Percentiles rank a stretch among this genome's conserved stretches.
Evolutionary conservation across 345 rosid genomes (phyloP).

Genomic region (Linum lewisii): DNA sequence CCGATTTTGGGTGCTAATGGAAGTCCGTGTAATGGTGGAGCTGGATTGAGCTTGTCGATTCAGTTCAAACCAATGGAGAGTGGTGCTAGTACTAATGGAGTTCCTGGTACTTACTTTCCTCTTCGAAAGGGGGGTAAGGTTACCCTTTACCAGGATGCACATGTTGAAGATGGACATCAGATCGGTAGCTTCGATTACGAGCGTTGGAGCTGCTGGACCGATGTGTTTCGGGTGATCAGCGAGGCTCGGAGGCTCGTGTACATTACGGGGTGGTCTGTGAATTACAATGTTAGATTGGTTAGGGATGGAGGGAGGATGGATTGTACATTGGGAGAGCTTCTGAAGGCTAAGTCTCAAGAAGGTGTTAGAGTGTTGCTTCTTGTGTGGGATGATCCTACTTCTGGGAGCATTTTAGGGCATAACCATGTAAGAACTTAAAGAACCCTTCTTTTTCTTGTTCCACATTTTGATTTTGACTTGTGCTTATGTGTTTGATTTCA

Average conservation of each 20-base stretch:
- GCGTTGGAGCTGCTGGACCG: constrained; percentile 69
- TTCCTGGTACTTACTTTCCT: constrained; percentile 81
- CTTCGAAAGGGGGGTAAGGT: constrained; percentile 71
- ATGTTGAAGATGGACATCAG: constrained; percentile 47
- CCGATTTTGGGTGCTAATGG: constrained; percentile 52
- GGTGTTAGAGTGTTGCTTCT: constrained; percentile 89
- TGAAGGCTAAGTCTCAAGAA: constrained; percentile 81
- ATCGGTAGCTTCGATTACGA: too few species aligned
- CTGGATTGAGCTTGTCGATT: constrained; percentile 60
- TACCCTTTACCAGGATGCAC: constrained; percentile 91
- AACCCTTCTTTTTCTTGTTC: neutral
- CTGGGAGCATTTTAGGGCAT: constrained; percentile 56
- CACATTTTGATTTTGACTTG: neutral
- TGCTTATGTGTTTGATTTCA: neutral
- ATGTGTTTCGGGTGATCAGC: constrained; percentile 58
- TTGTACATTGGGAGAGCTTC: constrained; percentile 60
- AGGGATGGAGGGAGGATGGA: constrained; percentile 32
- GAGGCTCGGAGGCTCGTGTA: constrained; percentile 77
- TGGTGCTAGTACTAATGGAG: constrained; percentile 47
- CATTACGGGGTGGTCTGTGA: constrained; percentile 89
- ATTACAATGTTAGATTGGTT: constrained; percentile 53
- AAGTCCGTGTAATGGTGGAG: constrained; percentile 64
- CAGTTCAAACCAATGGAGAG: constrained; percentile 49
- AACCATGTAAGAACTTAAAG: constrained; percentile 43
- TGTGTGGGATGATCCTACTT: constrained; percentile 97